Evolutionary conservation across 2,329 filamentous ascomycete species (phyloP), one percentile per base, ranked within the genome.

Genomic region (Fusarium chaquense): DNA sequence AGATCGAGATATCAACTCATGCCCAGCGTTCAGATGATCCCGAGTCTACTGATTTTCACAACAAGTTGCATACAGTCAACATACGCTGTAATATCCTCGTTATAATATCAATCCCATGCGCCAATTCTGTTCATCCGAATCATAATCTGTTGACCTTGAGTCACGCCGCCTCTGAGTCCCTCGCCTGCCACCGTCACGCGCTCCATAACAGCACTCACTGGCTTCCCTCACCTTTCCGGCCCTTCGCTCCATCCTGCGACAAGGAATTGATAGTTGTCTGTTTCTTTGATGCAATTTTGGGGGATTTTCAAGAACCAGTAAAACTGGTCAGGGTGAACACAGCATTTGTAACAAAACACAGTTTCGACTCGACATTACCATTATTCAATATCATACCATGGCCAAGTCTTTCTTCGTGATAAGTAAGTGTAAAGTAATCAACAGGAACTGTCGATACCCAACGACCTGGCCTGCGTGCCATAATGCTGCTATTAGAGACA

Each of bases 351-450:
- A 58, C 16, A 43, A 43, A 54, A 30, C 22, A 59, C 24, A 50
- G n/a, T 50, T 60, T 57, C 53, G 60, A 66, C 51, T 74, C 52
- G 64, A 69, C 65, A 76, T 76, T 76, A 76, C 69, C 68, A 76
- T 76, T 76, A 76, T 63, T 75, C 62, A 75, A 72, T 76, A 76
- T 67, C 69, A 67, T 73, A 53, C 33, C 62, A 51, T 56, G 55
- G 24, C 46, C 65, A 61, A 53, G 57, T 53, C 59, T 58, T 60
- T 57, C 49, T 41, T 45, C 60, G 51, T 62, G 68, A 55, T 36
- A 57, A 50, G 30, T 33, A 50, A 41, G 26, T 26, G 35, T 35
- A 24, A 62, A 36, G 50, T 24, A 52, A 55, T 57, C 33, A 58
- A 53, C 53, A 57, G 33, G 8, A 45, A 38, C 36, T 61, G 53